A percentile compares a stretch with the other conserved stretches of the same genome.
Conservation (phyloP, 23 red algal species). For the Gracilaria caudata region DNA sequence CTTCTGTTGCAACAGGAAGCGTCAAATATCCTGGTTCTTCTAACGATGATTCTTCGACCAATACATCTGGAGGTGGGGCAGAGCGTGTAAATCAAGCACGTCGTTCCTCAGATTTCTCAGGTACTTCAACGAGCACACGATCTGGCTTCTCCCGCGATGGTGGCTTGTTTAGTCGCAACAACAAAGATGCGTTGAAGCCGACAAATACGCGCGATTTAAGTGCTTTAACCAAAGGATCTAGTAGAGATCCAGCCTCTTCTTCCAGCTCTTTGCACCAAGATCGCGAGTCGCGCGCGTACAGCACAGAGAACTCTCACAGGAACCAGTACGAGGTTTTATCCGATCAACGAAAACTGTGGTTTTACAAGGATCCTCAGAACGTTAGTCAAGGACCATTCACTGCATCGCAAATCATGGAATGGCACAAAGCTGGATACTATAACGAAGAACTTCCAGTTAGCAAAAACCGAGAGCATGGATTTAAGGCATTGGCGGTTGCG, state of each 20-base stretch:
- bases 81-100: slow-evolving; percentile 5
- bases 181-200: slow-evolving; percentile 66
- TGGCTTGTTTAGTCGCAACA: slow-evolving; percentile 48
- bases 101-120: slow-evolving; percentile 17
- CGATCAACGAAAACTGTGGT: slow-evolving; percentile 66
- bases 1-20: slow-evolving; percentile 46
- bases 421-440: slow-evolving; percentile 81
- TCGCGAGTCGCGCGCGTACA: slow-evolving; percentile 23
- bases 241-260: slow-evolving; percentile 43
- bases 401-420: slow-evolving; percentile 72
- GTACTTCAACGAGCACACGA: slow-evolving; percentile 22
- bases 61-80: background rate
- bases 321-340: slow-evolving; percentile 28
- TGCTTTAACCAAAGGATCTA: slow-evolving; percentile 65
- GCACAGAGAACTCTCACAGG: slow-evolving; percentile 21
- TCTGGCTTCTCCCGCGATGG: slow-evolving; percentile 53
- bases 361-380: slow-evolving; percentile 75
- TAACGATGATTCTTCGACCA: slow-evolving; percentile 29
- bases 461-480: slow-evolving; percentile 45
- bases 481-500: slow-evolving; percentile 66
- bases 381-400: slow-evolving; percentile 76
- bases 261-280: slow-evolving; percentile 30
- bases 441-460: slow-evolving; percentile 76
- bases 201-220: slow-evolving; percentile 72
- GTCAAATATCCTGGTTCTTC: slow-evolving; percentile 57